phyloP scores from a whole-genome alignment of 495 filamentous ascomycete species.

The Astrothelium macrocarpum region DNA sequence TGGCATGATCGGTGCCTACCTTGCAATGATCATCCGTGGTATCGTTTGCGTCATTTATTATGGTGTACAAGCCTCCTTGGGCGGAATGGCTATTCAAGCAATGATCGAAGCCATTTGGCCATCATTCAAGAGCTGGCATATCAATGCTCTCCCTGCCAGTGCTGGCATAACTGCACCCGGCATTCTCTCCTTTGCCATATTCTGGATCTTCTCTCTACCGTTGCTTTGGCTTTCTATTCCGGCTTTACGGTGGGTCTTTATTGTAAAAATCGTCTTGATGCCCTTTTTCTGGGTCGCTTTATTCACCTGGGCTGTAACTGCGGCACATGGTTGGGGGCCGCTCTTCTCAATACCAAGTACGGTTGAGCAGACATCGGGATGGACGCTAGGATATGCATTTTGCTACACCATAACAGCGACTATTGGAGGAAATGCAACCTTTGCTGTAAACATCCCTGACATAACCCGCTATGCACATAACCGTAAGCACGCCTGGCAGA shows the following conservation, averaged over 20 bases:
- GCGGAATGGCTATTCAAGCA: slow-evolving; percentile 52
- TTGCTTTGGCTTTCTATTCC: slow-evolving; percentile 48
- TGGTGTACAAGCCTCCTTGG: slow-evolving; percentile 57
- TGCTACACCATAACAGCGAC: slow-evolving; percentile 38
- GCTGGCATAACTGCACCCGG: slow-evolving; percentile 55
- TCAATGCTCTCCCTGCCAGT: slow-evolving; percentile 31
- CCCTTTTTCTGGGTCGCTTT: slow-evolving; percentile 13
- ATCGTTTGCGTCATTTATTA: slow-evolving; percentile 66
- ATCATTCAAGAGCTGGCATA: slow-evolving; percentile 22
- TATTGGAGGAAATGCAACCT: slow-evolving; percentile 29
- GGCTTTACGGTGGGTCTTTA: slow-evolving; percentile 48
- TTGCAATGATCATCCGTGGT: slow-evolving; percentile 54
- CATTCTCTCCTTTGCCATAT: slow-evolving; percentile 57
- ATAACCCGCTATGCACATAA: slow-evolving; percentile 14
- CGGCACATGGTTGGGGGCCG: slow-evolving; percentile 13
- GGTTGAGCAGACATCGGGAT: slow-evolving; percentile 4
- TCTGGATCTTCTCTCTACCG: slow-evolving; percentile 45
- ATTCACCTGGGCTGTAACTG: slow-evolving; percentile 16
- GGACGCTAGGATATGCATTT: slow-evolving; percentile 10
- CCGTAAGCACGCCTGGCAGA: slow-evolving; percentile 6
- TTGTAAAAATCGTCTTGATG: slow-evolving; percentile 42
- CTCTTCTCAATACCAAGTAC: slow-evolving; percentile 14
- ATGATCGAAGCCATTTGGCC: slow-evolving; percentile 61
- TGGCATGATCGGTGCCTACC: slow-evolving; percentile 43
- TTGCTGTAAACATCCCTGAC: slow-evolving; percentile 21